Conservation (phyloP, 768 basidiomycete genomes). For the Astraeus odoratus region DNA sequence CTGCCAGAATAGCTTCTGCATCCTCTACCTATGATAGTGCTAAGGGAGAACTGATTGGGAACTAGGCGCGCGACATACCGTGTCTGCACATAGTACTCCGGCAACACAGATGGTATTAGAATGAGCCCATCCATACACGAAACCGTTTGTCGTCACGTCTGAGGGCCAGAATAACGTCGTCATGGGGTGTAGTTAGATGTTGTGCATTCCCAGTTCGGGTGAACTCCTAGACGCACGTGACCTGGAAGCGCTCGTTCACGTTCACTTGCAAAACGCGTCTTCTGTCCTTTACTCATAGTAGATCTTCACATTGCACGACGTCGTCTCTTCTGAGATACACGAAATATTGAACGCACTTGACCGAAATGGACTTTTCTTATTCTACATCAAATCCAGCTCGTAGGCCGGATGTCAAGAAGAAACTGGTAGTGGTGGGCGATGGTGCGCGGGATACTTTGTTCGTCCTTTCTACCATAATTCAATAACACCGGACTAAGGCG, state of each 20-base stretch:
- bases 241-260: too few species aligned
- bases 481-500: conserved; percentile 42
- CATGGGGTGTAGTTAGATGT: conserved; percentile 13
- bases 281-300: neutral
- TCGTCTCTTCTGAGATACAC: neutral
- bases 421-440: conserved; percentile 85
- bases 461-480: conserved; percentile 21
- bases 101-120: conserved; percentile 43
- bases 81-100: conserved; percentile 35
- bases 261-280: neutral
- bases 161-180: conserved; percentile 52
- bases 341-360: neutral
- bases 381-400: conserved; percentile 21
- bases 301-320: neutral
- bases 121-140: conserved; percentile 53
- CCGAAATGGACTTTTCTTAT: conserved; percentile 17
- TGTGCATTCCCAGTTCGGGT: neutral
- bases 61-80: conserved; percentile 23
- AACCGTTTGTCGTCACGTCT: conserved; percentile 39
- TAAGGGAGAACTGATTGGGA: conserved; percentile 1
- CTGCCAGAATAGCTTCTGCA: conserved; percentile 9
- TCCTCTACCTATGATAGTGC: conserved; percentile 12
- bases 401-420: conserved; percentile 77
- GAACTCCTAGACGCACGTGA: conserved; percentile 1
- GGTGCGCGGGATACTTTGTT: conserved; percentile 43